A percentile compares a stretch with the other conserved stretches of the same genome.
Evolutionary conservation across 345 rosid species (phyloP).

Genomic region (Theobroma cacao): DNA sequence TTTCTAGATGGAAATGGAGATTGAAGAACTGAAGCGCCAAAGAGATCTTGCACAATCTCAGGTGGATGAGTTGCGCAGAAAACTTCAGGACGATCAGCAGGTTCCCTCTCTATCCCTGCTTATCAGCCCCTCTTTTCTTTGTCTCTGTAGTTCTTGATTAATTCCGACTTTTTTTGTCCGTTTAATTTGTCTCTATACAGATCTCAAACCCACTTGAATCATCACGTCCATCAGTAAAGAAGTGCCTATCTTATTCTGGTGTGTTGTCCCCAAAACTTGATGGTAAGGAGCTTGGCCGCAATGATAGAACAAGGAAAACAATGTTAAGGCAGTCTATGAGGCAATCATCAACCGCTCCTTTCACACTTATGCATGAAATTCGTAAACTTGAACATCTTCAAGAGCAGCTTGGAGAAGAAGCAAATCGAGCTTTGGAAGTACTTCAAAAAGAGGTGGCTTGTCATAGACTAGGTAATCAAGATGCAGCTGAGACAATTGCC

Average conservation of each 20-base stretch:
- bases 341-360: constrained; percentile 94
- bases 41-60: constrained; percentile 85
- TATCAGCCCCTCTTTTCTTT: constrained; percentile 1
- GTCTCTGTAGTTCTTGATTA: neutral
- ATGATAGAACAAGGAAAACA: constrained; percentile 61
- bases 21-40: constrained; percentile 82
- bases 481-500: constrained; percentile 98
- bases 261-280: constrained; percentile 53
- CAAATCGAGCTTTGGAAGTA: constrained; percentile 90
- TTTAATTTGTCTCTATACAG: constrained; percentile 37
- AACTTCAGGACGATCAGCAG: constrained; percentile 65
- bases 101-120: constrained; percentile 19
- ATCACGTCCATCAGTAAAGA: constrained; percentile 66
- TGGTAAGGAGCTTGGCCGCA: constrained; percentile 41
- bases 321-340: constrained; percentile 80
- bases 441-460: constrained; percentile 97
- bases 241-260: constrained; percentile 87
- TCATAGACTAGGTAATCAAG: constrained; percentile 96
- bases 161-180: constrained; percentile 9
- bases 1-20: constrained; percentile 90
- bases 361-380: constrained; percentile 95
- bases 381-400: constrained; percentile 99
- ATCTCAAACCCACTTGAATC: constrained; percentile 48
- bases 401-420: constrained; percentile 96
- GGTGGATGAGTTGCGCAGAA: constrained; percentile 76